Evolutionary conservation across 345 rosid species (phyloP), one percentile per base, ranked within the genome.

Genomic region (Arabidopsis arenosa): DNA sequence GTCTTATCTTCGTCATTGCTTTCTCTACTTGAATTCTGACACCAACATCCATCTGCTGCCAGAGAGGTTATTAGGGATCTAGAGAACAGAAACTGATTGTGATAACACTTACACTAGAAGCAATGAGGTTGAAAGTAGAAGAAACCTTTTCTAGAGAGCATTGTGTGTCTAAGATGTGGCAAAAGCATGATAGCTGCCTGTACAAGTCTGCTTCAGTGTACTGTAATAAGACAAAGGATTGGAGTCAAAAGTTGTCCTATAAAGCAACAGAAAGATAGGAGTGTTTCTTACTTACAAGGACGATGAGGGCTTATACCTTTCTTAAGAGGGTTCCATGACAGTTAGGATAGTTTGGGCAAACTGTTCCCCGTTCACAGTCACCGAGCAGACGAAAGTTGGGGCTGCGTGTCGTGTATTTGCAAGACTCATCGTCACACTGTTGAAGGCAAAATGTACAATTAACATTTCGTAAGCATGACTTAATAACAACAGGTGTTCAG

Each of bases 401-500:
- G 21, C 21, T 18, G 21, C 21, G 80, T 0, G 97, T 89, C 0
- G 86, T 81, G 75, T 83, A 80, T 75, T 86, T 84, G 84, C 97
- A 92, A 43, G 90, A 85, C 77, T 92, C 97, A 65, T 92, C 97
- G 33, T 92, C 97, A 66, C 97, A 92, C 97, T 92, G 14, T 59
- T 85, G 58, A 82, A 15, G 55, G 57, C 17, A 39, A 41, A 39
- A 23, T 18, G 21, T 18, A 18, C 21, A 18, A 18, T 0, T 0
- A 18, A 18, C 21, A 18, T 18, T 18, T 18, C 21, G 9, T 21
- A 21, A 18, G 32, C 33, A 39, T 10, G 14, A 11, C 30, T 61
- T 61, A 30, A 11, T 7, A 57, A 36, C 45, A 3, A 21, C 4
- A 60, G 1, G 9, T 5, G 18, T 58, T 58, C 36, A 8, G 11